Evolutionary conservation across 331 rosid genomes (phyloP), one percentile per base, ranked within the genome.

Genomic region (Acacia concinna): DNA sequence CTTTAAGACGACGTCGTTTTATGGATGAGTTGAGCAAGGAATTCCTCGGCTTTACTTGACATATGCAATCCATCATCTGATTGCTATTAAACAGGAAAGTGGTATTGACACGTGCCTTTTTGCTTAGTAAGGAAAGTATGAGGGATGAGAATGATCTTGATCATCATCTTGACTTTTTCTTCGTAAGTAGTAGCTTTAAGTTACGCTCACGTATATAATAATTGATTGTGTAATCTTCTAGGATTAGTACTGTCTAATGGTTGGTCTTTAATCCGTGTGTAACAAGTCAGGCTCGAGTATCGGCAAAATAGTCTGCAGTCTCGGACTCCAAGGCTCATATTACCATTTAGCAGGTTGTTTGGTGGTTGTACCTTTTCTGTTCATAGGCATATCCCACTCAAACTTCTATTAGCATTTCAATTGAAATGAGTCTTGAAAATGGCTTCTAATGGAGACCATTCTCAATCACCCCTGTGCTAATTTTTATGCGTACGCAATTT

Each of bases 361-460:
- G 47, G 18, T 38, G 18, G 20, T 30, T 62, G 21, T 8, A 3
- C 6, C 47, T 67, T 73, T 74, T 69, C 40, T 85, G 63, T 35
- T 38, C 27, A 75, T 59, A 43, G 51, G 62, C 32, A 40, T 2
- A 28, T 78, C 23, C 70, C 73, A 28, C 76, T 60, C 47, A 51
- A 31, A 59, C 76, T 56, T 57, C 71, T 49, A 64, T 73, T 47
- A 68, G 57, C 81, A 66, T 73, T 31, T 31, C 44, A 79, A 63
- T 11, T 47, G n/a, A 32, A 74, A 79, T 74, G 78, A 68, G 76
- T 79, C 77, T 71, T 74, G 73, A 66, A 74, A 20, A 81, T 18
- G 12, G 31, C 81, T 54, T 23, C 66, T 27, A 78, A 52, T 7
- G 59, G 59, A 8, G 62, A 54, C 14, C 28, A 9, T 54, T 54